Conservation (phyloP, 345 rosid genomes). For the Pistacia integerrima region DNA sequence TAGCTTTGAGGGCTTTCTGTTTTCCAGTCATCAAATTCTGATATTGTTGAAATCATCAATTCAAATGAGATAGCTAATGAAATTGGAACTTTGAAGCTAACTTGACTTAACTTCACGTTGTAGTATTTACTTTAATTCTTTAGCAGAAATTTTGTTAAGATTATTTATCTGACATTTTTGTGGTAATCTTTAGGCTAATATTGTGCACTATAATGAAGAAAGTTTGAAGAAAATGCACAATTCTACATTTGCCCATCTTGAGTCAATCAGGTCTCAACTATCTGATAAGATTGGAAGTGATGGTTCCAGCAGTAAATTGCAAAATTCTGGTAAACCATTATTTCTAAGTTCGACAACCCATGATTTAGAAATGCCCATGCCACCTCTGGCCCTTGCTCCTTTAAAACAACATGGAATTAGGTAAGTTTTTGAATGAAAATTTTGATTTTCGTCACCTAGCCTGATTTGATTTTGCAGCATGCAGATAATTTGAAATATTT, state of each 20-base stretch:
- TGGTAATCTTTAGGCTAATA: slow-evolving; percentile 58
- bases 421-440: slow-evolving; percentile 39
- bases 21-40: neutral
- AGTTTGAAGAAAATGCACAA: slow-evolving; percentile 51
- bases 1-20: neutral
- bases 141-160: neutral
- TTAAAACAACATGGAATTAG: slow-evolving; percentile 59
- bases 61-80: slow-evolving; percentile 2
- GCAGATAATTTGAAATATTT: neutral
- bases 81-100: neutral
- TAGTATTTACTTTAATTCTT: neutral
- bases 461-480: slow-evolving; percentile 3
- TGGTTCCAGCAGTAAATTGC: slow-evolving; percentile 25
- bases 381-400: slow-evolving; percentile 77
- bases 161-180: slow-evolving; percentile 11
- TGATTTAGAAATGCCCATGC: slow-evolving; percentile 93
- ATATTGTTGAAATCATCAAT: neutral
- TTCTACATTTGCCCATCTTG: slow-evolving; percentile 41
- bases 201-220: slow-evolving; percentile 75
- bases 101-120: neutral
- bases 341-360: slow-evolving; percentile 45
- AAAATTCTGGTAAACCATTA: slow-evolving; percentile 25
- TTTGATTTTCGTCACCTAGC: neutral
- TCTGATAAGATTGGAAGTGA: slow-evolving; percentile 41
- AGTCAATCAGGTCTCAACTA: slow-evolving; percentile 52